Percentiles rank a stretch among this genome's conserved stretches.
Conservation (phyloP, 139 green algal genomes). For the Chlorella sp. region DNA sequence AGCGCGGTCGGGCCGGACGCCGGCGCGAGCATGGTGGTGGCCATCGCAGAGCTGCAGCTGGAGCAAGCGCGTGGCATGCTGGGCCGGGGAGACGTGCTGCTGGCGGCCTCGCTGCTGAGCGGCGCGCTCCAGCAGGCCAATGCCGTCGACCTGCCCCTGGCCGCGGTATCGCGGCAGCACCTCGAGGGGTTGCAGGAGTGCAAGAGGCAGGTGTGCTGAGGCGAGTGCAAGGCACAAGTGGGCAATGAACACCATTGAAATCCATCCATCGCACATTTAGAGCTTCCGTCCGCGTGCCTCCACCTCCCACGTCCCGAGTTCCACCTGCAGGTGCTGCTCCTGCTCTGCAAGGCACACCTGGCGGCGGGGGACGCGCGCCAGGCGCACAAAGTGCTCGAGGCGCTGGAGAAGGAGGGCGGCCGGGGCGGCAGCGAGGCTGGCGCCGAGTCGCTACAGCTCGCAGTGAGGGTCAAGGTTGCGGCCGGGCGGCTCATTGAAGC, state of each 20-base stretch:
- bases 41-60: conserved; percentile 28
- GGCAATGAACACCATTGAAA: not conserved
- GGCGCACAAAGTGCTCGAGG: conserved; percentile 12
- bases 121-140: conserved; percentile 16
- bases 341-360: conserved; percentile 30
- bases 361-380: not conserved
- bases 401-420: not conserved
- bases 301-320: not conserved
- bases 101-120: conserved; percentile 11
- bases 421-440: not conserved
- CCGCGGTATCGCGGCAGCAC: not conserved
- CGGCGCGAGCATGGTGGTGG: conserved; percentile 5
- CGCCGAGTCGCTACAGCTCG: not conserved
- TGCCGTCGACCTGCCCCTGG: not conserved
- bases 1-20: not conserved
- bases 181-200: not conserved
- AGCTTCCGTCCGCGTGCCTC: not conserved
- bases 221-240: not conserved
- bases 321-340: conserved; percentile 3
- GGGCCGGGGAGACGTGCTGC: not conserved
- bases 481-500: conserved; percentile 3
- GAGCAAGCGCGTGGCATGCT: conserved; percentile 16
- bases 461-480: not conserved
- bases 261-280: not conserved
- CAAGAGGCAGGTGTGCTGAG: conserved; percentile 5